Conservation (phyloP, 768 basidiomycete species). For the Coprinopsis sp. region DNA sequence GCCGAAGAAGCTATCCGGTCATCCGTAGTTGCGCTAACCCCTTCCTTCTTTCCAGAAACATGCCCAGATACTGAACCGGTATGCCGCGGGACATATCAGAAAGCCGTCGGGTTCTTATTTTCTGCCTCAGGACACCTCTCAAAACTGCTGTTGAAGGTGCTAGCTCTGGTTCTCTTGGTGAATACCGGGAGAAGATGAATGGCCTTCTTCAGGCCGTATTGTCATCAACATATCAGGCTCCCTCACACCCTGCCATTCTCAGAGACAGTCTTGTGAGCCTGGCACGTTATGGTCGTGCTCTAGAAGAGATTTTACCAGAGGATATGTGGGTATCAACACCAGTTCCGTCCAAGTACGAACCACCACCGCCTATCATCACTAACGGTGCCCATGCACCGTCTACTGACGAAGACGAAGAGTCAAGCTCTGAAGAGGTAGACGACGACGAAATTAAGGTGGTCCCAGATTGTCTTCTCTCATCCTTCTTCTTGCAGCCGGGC, state of each 20-base stretch:
- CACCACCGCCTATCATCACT: slow-evolving; percentile 12
- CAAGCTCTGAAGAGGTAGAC: not conserved
- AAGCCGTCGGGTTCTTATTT: not conserved
- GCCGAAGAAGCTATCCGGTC: not conserved
- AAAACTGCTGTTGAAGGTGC: slow-evolving; percentile 3
- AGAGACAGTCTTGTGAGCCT: slow-evolving; percentile 9
- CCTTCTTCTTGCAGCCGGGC: slow-evolving; percentile 2
- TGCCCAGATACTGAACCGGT: slow-evolving; percentile 3
- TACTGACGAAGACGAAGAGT: slow-evolving; percentile 28
- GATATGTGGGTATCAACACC: not conserved
- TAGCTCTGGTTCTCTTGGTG: not conserved
- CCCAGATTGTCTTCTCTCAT: not conserved
- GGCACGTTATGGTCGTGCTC: slow-evolving; percentile 8
- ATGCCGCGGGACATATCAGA: not conserved
- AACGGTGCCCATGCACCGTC: slow-evolving; percentile 36
- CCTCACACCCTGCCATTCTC: slow-evolving; percentile 9
- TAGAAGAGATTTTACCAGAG: slow-evolving; percentile 2
- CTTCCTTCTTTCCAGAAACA: slow-evolving; percentile 1
- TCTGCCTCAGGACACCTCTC: not conserved
- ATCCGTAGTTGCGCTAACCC: not conserved
- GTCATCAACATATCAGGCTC: slow-evolving; percentile 9
- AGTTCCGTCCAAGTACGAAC: slow-evolving; percentile 4
- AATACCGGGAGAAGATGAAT: slow-evolving; percentile 10
- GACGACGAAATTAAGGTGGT: not conserved
- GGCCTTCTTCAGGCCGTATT: slow-evolving; percentile 6